Percentiles rank a stretch among this genome's conserved stretches.
phyloP scores from a whole-genome alignment of 306 rosid species.

The Fragaria iinumae region DNA sequence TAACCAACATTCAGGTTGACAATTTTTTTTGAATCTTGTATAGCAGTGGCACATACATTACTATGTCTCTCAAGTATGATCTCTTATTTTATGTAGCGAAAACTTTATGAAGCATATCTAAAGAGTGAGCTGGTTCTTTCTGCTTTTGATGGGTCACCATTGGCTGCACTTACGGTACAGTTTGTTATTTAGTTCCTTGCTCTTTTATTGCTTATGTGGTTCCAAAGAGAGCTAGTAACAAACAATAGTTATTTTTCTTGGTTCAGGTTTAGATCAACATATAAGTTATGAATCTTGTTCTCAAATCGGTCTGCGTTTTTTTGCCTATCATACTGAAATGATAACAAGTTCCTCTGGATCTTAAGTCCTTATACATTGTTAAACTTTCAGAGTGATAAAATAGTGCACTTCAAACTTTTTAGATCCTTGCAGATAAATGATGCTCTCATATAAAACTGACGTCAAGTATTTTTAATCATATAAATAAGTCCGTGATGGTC shows the following conservation, averaged over 20 bases:
- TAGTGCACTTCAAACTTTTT: neutral
- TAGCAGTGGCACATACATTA: neutral
- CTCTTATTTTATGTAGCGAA: constrained; percentile 47
- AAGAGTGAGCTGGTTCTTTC: constrained; percentile 85
- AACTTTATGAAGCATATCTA: constrained; percentile 78
- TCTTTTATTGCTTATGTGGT: constrained; percentile 11
- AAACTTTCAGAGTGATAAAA: neutral
- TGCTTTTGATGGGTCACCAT: constrained; percentile 89
- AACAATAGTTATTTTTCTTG: neutral
- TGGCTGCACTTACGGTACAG: constrained; percentile 84
- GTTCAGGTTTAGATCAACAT: neutral
- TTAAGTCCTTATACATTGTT: neutral
- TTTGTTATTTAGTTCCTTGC: constrained; percentile 19
- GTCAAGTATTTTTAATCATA: neutral
- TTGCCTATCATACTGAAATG: neutral
- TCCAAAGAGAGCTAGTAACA: neutral
- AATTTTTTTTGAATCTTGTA: constrained; percentile 12
- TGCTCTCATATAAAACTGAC: neutral
- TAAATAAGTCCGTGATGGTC: neutral
- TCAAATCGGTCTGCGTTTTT: neutral
- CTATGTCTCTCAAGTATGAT: neutral
- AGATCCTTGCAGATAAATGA: neutral
- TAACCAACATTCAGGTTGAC: constrained; percentile 75
- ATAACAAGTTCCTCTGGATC: neutral
- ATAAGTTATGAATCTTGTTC: neutral